phyloP scores from a whole-genome alignment of 495 filamentous ascomycete genomes.

The Saxophila tyrrhenica region DNA sequence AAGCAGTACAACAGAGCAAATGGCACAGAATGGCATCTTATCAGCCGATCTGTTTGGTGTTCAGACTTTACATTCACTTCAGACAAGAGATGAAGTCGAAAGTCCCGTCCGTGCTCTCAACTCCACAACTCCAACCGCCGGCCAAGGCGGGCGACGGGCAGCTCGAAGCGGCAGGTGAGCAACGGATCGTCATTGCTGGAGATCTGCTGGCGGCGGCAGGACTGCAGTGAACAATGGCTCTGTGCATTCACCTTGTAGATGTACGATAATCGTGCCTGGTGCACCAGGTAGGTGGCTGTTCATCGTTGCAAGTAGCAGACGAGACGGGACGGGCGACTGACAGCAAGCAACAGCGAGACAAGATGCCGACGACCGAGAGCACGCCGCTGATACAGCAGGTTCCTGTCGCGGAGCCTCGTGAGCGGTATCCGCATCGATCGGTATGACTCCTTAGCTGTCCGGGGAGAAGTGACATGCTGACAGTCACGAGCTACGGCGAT shows the following conservation, averaged over 20 bases:
- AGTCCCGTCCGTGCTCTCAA: too few relatives aligned
- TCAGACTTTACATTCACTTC: not conserved
- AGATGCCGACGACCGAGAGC: conserved; percentile 42
- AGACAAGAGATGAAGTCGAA: not conserved
- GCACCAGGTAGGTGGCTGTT: not conserved
- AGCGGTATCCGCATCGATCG: conserved; percentile 55
- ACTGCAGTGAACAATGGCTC: not conserved
- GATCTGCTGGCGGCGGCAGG: not conserved
- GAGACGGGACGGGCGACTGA: too few relatives aligned
- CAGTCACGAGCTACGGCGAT: conserved; percentile 42
- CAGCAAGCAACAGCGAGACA: not conserved
- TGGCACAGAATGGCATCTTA: too few relatives aligned
- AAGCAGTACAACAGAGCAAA: too few relatives aligned
- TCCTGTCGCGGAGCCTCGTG: conserved; percentile 33
- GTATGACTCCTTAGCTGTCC: conserved; percentile 37
- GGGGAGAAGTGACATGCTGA: not conserved
- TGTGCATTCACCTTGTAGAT: not conserved
- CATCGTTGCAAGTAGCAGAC: not conserved
- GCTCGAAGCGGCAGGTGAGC: not conserved
- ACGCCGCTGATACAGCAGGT: conserved; percentile 54
- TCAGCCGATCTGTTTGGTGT: too few relatives aligned
- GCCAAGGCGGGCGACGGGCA: not conserved
- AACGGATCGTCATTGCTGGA: not conserved
- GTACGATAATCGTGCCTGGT: not conserved
- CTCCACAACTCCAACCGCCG: too few relatives aligned